Conservation (phyloP, 2,329 filamentous ascomycete species). For the Colletotrichum sp. region DNA sequence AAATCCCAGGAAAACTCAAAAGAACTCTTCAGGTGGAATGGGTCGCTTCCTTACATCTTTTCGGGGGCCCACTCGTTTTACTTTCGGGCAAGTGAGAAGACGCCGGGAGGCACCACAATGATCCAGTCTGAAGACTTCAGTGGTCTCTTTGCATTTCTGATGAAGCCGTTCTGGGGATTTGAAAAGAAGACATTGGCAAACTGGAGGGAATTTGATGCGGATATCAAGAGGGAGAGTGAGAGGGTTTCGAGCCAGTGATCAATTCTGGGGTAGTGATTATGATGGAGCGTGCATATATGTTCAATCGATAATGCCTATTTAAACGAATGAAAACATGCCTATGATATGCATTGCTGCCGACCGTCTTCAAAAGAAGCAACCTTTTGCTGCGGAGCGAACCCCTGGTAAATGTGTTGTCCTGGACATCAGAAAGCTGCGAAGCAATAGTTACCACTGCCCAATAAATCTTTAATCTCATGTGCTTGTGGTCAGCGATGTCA, state of each 20-base stretch:
- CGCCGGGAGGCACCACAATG: background rate
- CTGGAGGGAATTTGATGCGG: background rate
- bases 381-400: too few relatives aligned
- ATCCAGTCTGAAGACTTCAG: background rate
- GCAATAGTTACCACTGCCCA: too few relatives aligned
- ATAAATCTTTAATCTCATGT: too few relatives aligned
- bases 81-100: background rate
- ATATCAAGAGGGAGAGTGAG: background rate
- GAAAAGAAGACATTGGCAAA: background rate
- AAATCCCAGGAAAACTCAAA: background rate
- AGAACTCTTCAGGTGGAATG: background rate
- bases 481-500: too few relatives aligned
- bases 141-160: background rate
- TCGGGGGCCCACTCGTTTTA: background rate
- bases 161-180: background rate
- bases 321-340: too few relatives aligned
- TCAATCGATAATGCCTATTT: too few relatives aligned
- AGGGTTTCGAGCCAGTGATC: rapidly evolving
- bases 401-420: too few relatives aligned
- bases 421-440: too few relatives aligned
- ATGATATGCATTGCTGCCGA: too few relatives aligned
- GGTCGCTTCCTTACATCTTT: background rate
- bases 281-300: too few relatives aligned
- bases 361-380: too few relatives aligned
- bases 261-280: too few relatives aligned